phyloP scores from a whole-genome alignment of 1,284 basidiomycete species.

The Psilocybe mexicana region DNA sequence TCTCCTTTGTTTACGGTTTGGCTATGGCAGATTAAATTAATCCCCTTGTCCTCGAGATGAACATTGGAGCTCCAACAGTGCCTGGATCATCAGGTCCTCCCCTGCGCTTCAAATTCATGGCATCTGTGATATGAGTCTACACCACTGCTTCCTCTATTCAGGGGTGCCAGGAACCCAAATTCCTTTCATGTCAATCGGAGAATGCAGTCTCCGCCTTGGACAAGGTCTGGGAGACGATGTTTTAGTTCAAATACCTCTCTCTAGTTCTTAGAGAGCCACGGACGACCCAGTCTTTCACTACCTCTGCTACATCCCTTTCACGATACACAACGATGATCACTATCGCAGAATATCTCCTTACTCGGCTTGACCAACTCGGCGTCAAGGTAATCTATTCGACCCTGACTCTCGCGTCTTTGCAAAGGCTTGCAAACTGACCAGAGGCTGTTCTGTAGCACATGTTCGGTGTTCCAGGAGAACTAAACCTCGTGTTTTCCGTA shows the following conservation, averaged over 20 bases:
- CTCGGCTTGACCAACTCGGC: constrained; percentile 6
- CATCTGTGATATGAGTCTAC: too few relatives aligned
- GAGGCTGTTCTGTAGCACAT: not conserved
- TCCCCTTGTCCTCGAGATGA: too few relatives aligned
- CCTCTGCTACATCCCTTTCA: not conserved
- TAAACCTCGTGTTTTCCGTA: constrained; percentile 9
- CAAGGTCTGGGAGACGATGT: not conserved
- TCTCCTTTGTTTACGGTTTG: not conserved
- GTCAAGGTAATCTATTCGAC: constrained; percentile 1
- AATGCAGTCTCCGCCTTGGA: not conserved
- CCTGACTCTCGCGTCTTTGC: not conserved
- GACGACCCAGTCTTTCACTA: not conserved
- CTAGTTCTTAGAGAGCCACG: not conserved
- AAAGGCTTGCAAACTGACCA: not conserved
- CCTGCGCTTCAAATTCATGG: too few relatives aligned
- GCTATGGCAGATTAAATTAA: not conserved
- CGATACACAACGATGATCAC: constrained; percentile 1
- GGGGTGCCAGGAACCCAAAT: not conserved
- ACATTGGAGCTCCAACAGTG: too few relatives aligned
- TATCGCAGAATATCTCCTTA: constrained; percentile 6
- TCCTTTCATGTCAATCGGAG: not conserved
- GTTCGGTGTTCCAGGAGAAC: constrained; percentile 9
- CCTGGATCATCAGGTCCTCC: too few relatives aligned
- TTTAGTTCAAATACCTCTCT: not conserved
- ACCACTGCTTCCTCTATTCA: not conserved